Conservation (phyloP, 2,329 filamentous ascomycete species). For the Alternaria tenuissima region DNA sequence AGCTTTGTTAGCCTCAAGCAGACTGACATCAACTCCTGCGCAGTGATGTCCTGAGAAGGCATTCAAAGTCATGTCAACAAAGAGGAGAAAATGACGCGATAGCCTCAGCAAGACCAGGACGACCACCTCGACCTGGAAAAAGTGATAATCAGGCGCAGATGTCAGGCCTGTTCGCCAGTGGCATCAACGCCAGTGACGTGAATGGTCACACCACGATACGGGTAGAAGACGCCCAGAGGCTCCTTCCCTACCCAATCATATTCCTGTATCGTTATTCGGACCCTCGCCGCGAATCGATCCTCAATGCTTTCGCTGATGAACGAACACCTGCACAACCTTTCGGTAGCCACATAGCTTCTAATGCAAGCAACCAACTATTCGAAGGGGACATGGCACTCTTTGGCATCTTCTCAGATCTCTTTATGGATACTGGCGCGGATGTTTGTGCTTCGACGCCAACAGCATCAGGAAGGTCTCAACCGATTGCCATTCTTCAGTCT, state of each 20-base stretch:
- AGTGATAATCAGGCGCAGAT: background rate
- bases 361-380: background rate
- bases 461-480: background rate
- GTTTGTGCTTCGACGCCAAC: background rate
- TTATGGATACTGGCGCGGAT: background rate
- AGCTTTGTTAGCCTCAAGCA: background rate
- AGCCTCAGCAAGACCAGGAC: background rate
- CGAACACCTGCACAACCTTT: conserved; percentile 1
- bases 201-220: background rate
- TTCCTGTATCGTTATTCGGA: conserved; percentile 26
- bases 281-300: conserved; percentile 13
- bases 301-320: conserved; percentile 14
- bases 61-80: conserved; percentile 8
- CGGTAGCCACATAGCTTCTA: background rate
- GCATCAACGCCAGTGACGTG: background rate
- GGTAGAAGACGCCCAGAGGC: background rate
- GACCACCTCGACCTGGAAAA: background rate
- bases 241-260: conserved; percentile 3
- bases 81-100: conserved; percentile 7
- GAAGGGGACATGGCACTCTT: conserved; percentile 3
- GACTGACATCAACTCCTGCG: background rate
- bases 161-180: background rate
- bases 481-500: background rate
- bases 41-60: conserved; percentile 11
- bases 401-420: conserved; percentile 14